phyloP scores from a whole-genome alignment of 345 rosid species.

The Erodium maritimum region DNA sequence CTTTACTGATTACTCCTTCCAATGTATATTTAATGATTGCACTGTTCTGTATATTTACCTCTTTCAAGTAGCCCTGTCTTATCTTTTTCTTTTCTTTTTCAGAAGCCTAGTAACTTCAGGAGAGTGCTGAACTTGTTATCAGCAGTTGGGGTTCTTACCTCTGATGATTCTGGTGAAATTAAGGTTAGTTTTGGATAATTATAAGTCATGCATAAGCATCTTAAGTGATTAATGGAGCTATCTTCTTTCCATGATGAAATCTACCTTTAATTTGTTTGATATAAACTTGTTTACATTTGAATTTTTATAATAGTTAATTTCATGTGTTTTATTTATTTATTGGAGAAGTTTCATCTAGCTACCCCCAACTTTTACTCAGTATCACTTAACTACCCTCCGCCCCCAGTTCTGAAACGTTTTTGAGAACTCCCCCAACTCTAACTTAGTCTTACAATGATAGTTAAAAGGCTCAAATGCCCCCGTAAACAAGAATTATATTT shows the following conservation, averaged over 20 bases:
- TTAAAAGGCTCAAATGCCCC: no score
- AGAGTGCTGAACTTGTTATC: slow-evolving; percentile 47
- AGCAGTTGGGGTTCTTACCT: slow-evolving; percentile 42
- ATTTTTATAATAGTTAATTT: no score
- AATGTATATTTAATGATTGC: not conserved
- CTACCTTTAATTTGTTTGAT: not conserved
- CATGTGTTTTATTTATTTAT: no score
- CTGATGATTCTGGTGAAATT: slow-evolving; percentile 30
- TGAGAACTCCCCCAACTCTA: no score
- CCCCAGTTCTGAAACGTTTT: no score
- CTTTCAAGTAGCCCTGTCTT: slow-evolving; percentile 4
- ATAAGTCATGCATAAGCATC: not conserved
- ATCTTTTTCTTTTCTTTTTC: slow-evolving; percentile 15
- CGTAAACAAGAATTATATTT: no score
- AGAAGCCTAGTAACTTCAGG: slow-evolving; percentile 57
- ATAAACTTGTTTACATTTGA: no score
- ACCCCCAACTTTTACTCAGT: no score
- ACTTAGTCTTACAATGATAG: no score
- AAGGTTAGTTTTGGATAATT: slow-evolving; percentile 44
- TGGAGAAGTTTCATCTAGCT: no score
- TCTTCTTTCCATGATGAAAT: not conserved
- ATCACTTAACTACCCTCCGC: no score
- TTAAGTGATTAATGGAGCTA: not conserved
- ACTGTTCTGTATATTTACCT: not conserved
- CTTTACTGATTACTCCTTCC: not conserved